Percentiles rank a stretch among this genome's conserved stretches.
phyloP scores from a whole-genome alignment of 2,329 filamentous ascomycete species.

The Colletotrichum sp. region DNA sequence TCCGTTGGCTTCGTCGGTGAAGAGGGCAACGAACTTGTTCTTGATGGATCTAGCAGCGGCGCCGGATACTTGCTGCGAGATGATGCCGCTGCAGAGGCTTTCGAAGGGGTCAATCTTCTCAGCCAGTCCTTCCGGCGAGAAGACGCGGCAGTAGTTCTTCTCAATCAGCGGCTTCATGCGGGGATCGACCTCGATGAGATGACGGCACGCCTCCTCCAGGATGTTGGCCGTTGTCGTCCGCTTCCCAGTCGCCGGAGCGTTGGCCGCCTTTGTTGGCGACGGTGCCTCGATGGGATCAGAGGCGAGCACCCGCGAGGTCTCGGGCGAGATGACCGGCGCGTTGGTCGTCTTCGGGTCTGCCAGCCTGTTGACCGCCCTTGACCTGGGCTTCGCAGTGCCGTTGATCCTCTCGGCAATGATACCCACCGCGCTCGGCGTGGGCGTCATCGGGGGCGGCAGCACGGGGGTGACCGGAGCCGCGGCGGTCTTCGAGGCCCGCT shows the following conservation, averaged over 20 bases:
- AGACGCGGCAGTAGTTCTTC: constrained; percentile 77
- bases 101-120: constrained; percentile 90
- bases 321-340: constrained; percentile 73
- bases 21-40: constrained; percentile 80
- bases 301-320: constrained; percentile 67
- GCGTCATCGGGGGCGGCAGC: constrained; percentile 47
- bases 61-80: constrained; percentile 95
- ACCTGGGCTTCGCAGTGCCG: constrained; percentile 36
- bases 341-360: constrained; percentile 71
- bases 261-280: constrained; percentile 49
- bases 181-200: constrained; percentile 76
- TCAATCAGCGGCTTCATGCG: constrained; percentile 76
- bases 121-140: constrained; percentile 81
- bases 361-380: constrained; percentile 55
- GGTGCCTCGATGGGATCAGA: constrained; percentile 50
- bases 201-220: constrained; percentile 75
- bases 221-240: constrained; percentile 72
- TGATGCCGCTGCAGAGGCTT: constrained; percentile 83
- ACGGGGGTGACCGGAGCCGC: background rate
- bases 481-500: constrained; percentile 28
- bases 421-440: constrained; percentile 49
- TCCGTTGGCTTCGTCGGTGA: constrained; percentile 47
- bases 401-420: constrained; percentile 40
- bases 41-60: constrained; percentile 91
- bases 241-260: constrained; percentile 22